Evolutionary conservation across 176 grass and related monocot species (phyloP).

Genomic region (Triticum timopheevii): DNA sequence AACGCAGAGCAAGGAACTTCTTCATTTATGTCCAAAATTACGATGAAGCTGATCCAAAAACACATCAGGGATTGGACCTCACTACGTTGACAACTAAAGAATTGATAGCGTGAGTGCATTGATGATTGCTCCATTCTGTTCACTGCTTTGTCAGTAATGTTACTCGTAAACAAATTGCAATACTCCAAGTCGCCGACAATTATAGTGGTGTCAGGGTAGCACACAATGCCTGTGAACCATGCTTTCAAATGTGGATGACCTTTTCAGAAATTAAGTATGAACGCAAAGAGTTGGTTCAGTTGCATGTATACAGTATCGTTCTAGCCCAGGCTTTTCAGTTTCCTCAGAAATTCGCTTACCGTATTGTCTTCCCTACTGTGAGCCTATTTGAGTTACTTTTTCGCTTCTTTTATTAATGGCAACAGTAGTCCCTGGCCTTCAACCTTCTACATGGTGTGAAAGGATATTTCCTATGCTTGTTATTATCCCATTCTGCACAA

Average conservation of each 20-base stretch:
- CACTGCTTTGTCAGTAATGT: neutral
- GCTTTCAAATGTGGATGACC: slow-evolving; percentile 21
- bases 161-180: slow-evolving; percentile 18
- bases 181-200: neutral
- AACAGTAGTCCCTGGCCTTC: neutral
- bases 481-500: slow-evolving; percentile 7
- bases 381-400: neutral
- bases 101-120: slow-evolving; percentile 68
- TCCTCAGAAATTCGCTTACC: neutral
- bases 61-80: slow-evolving; percentile 89
- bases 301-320: slow-evolving; percentile 4
- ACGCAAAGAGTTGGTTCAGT: slow-evolving; percentile 6
- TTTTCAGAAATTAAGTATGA: neutral
- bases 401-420: neutral
- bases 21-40: slow-evolving; percentile 95
- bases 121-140: slow-evolving; percentile 11
- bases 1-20: slow-evolving; percentile 86
- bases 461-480: slow-evolving; percentile 14
- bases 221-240: slow-evolving; percentile 8
- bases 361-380: neutral
- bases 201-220: neutral
- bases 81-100: slow-evolving; percentile 71
- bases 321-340: neutral
- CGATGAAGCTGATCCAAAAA: slow-evolving; percentile 78
- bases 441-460: neutral